Evolutionary conservation across 2,329 filamentous ascomycete genomes (phyloP), one percentile per base, ranked within the genome.

Genomic region (Pyrenophora graminea): DNA sequence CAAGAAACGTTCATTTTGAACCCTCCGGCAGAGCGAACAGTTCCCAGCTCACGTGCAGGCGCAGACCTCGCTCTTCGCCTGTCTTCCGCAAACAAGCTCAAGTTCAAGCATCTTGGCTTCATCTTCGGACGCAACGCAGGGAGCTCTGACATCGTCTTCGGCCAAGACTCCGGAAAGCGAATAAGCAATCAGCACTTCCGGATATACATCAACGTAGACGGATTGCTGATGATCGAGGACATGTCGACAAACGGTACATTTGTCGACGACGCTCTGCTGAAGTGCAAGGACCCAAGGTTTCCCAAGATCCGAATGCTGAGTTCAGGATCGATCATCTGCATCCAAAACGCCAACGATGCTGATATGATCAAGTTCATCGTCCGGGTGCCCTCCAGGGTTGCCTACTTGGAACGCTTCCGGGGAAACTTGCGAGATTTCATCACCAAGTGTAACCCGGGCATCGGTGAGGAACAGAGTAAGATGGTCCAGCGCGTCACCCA

Each of bases 151-250:
- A 79, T 90, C 44, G 74, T 86, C 51, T 84, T 90, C 40, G 72
- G 77, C 31, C 80, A 67, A 38, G 88, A 93, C 59, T 82, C 83
- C 0, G 78, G 83, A 45, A 88, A 84, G 69, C 83, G 89, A 37
- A 82, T 99, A 53, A 97, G 93, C 78, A 97, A 97, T 69, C 82
- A 89, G n/a, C 94, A 99, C 71, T 99, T 97, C 71, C 87, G 91
- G 45, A 96, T 99, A 55, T 96, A 88, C 68, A 81, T 96, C 63
- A 99, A 95, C 64, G 79, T 85, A n/a, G 85, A 90, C 57, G 90
- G 89, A 23, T 86, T 89, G 49, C 81, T 97, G 58, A 96, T 99
- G 91, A 78, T 97, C 10, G 87, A 96, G 71, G 94, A 99, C 68
- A 83, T 86, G 69, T 97, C 94, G 0, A 97, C 91, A n/a, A 99